Base-by-base conservation (phyloP, 305 asterid genomes). In the Fraxinus albicans region DNA sequence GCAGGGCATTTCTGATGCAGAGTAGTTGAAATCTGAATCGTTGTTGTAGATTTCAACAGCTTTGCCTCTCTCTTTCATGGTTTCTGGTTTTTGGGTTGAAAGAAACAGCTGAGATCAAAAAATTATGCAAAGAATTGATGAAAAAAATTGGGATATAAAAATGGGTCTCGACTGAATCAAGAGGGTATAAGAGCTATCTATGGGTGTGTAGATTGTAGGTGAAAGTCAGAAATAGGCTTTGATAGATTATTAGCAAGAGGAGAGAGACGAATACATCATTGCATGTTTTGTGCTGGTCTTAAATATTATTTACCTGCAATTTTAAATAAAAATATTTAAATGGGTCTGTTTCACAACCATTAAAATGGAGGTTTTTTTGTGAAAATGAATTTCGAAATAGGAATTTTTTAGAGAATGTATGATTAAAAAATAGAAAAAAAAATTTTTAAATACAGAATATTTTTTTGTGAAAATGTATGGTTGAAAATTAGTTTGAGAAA, bases 21-120 rank as follows among this genome's bases (percentile, higher is more conserved):
- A 88, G 86, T 83, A 92, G 79, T 88, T 88, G 89, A 90, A 93
- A 7, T 92, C 92, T 1, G 89, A 35, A 27, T 73, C 81, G 38
- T 73, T 50, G 82, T 27, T 35, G 34, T 63, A 79, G 13, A 79
- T 74, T 58, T 87, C 92, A 42, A 86, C 80, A 67, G 92, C 90
- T 86, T 93, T 94, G 38, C 97, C 97, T 38, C 92, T 91, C 63
- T 91, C 97, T 83, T 83, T 89, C 97, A 94, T 93, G 83, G 84
- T 81, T 77, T 1, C 29, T 13, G 63, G 2, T 50, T 73, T 27
- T 78, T 34, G 42, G 23, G 60, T 6, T 23, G 76, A 8, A 67
- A 53, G 10, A 31, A 29, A 10, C 9, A 25, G 17, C 50, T 77
- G 27, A n/a, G 47, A 38, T 34, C 36, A 34, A 34, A 79, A 21